Percentiles rank a stretch among this genome's conserved stretches.
These are phyloP conservation scores for Kazachstania africana DNA, from an alignment of 805 yeast genomes.

Conservation along the genomic window DNA sequence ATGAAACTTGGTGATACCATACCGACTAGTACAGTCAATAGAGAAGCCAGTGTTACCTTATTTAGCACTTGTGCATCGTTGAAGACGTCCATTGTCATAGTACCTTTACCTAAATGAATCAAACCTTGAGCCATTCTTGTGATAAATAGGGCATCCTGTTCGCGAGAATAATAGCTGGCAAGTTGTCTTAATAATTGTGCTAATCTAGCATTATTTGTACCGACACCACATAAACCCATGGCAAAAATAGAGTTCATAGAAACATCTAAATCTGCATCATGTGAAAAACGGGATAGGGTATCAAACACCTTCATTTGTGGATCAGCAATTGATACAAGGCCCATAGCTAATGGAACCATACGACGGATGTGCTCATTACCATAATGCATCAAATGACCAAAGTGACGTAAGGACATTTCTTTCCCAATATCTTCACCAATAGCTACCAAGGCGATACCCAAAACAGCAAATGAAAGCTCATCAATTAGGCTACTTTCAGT, in stretches of 20 bases:
- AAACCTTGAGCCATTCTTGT: slow-evolving; percentile 93
- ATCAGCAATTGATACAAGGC: slow-evolving; percentile 80
- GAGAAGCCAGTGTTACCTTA: slow-evolving; percentile 80
- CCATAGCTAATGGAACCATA: slow-evolving; percentile 98
- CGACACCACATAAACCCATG: slow-evolving; percentile 98
- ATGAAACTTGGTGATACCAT: slow-evolving; percentile 81
- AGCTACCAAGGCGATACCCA: slow-evolving; percentile 88
- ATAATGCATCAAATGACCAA: slow-evolving; percentile 94
- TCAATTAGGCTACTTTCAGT: slow-evolving; percentile 24
- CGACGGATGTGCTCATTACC: slow-evolving; percentile 85
- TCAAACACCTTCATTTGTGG: slow-evolving; percentile 97
- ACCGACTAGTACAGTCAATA: slow-evolving; percentile 74
- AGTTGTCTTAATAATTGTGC: slow-evolving; percentile 92
- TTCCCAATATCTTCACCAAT: slow-evolving; percentile 98
- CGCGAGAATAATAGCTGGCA: slow-evolving; percentile 85
- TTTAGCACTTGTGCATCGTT: slow-evolving; percentile 80
- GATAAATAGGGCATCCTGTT: slow-evolving; percentile 81
- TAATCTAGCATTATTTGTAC: slow-evolving; percentile 95
- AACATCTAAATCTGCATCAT: slow-evolving; percentile 87
- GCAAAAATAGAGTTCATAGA: slow-evolving; percentile 91
- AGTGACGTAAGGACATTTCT: slow-evolving; percentile 94
- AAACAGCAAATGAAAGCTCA: slow-evolving; percentile 68
- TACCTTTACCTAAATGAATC: slow-evolving; percentile 92
- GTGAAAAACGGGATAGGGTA: slow-evolving; percentile 90
- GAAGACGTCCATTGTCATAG: slow-evolving; percentile 79